phyloP scores from a whole-genome alignment of 495 filamentous ascomycete species.

The Cercophora newfieldiana region DNA sequence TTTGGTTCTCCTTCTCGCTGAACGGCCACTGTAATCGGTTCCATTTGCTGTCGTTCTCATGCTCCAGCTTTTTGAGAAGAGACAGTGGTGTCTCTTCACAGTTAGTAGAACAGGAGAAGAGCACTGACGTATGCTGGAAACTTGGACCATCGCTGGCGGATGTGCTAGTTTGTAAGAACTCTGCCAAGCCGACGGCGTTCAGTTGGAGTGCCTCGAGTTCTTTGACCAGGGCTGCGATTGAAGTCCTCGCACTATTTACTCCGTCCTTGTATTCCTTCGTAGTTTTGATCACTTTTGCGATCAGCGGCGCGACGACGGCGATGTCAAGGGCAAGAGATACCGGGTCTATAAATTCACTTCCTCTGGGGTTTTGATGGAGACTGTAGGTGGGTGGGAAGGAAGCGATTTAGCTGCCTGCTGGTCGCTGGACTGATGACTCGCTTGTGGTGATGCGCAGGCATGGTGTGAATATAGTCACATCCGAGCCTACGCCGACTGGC shows the following conservation, averaged over 20 bases:
- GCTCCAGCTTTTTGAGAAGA: not conserved
- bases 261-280: not conserved
- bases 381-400: too few relatives aligned
- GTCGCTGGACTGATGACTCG: too few relatives aligned
- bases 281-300: not conserved
- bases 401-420: too few relatives aligned
- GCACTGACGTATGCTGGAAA: not conserved
- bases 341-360: conserved; percentile 4
- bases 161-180: not conserved
- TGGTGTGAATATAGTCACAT: too few relatives aligned
- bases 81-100: not conserved
- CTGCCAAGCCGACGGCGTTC: not conserved
- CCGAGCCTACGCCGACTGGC: too few relatives aligned
- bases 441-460: too few relatives aligned
- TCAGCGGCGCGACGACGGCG: conserved; percentile 1
- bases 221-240: not conserved
- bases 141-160: not conserved
- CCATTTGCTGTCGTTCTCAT: not conserved
- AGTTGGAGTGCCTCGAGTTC: conserved; percentile 1
- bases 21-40: conserved; percentile 2
- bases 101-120: not conserved
- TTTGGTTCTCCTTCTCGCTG: conserved; percentile 14
- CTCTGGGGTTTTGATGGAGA: too few relatives aligned
- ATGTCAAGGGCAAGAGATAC: conserved; percentile 2
- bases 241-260: not conserved